Conservation (phyloP, 768 basidiomycete genomes). For the Austroboletus eburneus region DNA sequence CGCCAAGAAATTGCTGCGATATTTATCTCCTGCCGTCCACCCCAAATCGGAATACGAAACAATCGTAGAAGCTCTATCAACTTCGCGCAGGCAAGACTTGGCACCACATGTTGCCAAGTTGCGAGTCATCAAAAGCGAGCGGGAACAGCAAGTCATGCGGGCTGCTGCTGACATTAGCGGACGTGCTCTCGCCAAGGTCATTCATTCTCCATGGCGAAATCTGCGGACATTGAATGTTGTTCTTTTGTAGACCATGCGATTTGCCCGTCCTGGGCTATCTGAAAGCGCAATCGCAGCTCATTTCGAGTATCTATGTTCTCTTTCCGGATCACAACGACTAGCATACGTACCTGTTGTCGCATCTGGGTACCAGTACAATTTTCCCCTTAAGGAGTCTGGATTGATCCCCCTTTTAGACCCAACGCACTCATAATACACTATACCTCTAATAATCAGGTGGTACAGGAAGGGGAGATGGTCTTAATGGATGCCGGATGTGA, state of each 20-base stretch:
- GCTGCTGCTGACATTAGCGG: slow-evolving; percentile 85
- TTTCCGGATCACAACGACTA: slow-evolving; percentile 75
- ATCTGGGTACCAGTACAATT: slow-evolving; percentile 58
- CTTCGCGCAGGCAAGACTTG: slow-evolving; percentile 47
- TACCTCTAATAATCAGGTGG: slow-evolving; percentile 80
- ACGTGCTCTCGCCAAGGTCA: slow-evolving; percentile 78
- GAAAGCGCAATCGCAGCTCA: slow-evolving; percentile 70
- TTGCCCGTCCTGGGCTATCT: slow-evolving; percentile 50
- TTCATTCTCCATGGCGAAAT: slow-evolving; percentile 7
- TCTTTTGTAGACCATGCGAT: slow-evolving; percentile 72
- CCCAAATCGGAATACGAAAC: slow-evolving; percentile 46
- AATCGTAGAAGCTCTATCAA: slow-evolving; percentile 51
- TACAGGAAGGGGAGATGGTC: slow-evolving; percentile 68
- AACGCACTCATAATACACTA: slow-evolving; percentile 95
- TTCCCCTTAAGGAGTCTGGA: neutral
- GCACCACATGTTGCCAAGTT: slow-evolving; percentile 67
- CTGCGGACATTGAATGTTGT: neutral
- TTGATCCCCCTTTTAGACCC: slow-evolving; percentile 41
- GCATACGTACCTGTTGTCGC: slow-evolving; percentile 99
- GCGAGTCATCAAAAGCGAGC: slow-evolving; percentile 72
- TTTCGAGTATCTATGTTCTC: slow-evolving; percentile 84
- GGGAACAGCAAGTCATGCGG: slow-evolving; percentile 78
- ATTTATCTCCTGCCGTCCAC: slow-evolving; percentile 33
- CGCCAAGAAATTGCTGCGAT: slow-evolving; percentile 55
- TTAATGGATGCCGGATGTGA: slow-evolving; percentile 93